Evolutionary conservation across 495 filamentous ascomycete species (phyloP), one percentile per base, ranked within the genome.

Genomic region (Neurospora sp.): DNA sequence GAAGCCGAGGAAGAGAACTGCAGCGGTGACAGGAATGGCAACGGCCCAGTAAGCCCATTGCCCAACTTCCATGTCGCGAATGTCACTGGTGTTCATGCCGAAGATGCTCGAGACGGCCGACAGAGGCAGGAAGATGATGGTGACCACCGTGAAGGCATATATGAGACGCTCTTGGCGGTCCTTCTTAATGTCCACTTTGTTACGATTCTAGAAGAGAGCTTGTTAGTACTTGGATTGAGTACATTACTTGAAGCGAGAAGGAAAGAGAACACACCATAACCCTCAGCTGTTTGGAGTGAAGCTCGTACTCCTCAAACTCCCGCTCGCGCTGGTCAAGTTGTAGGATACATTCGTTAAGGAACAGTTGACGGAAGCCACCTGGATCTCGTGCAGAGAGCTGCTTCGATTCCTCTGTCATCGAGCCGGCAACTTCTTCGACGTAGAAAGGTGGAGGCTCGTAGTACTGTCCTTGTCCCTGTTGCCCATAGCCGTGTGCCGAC

Each of bases 31-130:
- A 2, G 87, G 86, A 1, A 84, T 22, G 1, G 86, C 83, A 4
- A 81, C 75, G 6, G 78, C 80, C 87, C 87, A 89, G 74, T 85
- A 88, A 2, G 84, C 75, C 79, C 81, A 80, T 76, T 88, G 85
- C 0, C 75, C 80, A 3, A 70, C 48, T 1, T 82, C 76, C 85
- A 86, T 87, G 74, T 87, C 82, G 14, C 85, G 82, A 6, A 88
- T 75, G 74, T 87, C 86, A 71, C 73, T 77, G 10, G 87, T 85
- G 72, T 91, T 90, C 80, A 90, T 89, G 41, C 88, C 88, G 70
- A 90, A 90, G 2, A 90, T 81, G 41, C 85, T 86, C 3, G 89
- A 88, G 76, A 91, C 88, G 79, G 89, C 89, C 9, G 84, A 87
- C 0, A 91, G 80, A 3, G 89, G 89, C 6, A 91, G 79, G 79